Evolutionary conservation across 2,329 filamentous ascomycete species (phyloP).

Genomic region (Trematosphaeria pertusa): DNA sequence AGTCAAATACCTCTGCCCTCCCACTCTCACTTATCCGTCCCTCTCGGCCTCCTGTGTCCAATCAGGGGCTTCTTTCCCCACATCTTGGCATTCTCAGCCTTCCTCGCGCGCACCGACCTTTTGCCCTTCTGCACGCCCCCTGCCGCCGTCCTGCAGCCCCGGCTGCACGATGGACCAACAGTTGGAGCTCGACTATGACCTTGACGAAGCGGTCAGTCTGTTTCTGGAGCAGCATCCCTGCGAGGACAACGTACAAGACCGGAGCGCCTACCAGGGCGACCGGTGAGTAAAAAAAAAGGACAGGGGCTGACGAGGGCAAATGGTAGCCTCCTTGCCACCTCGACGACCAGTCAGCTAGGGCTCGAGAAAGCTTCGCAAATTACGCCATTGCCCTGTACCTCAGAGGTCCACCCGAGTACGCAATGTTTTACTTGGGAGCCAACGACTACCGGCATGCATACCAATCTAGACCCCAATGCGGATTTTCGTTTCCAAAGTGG

Average conservation of each 20-base stretch:
- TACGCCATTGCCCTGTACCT: no score
- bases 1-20: conserved; percentile 8
- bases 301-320: conserved; percentile 26
- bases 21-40: conserved; percentile 8
- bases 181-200: conserved; percentile 6
- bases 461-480: not conserved
- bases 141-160: conserved; percentile 1
- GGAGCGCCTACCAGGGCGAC: conserved; percentile 8
- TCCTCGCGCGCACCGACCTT: not conserved
- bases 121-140: conserved; percentile 5
- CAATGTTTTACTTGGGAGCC: no score
- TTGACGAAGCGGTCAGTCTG: conserved; percentile 8
- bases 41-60: conserved; percentile 11
- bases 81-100: conserved; percentile 25
- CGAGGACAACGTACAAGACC: conserved; percentile 2
- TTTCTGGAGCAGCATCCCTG: conserved; percentile 2
- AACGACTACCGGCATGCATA: no score
- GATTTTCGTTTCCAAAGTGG: conserved; percentile 6
- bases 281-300: conserved; percentile 27
- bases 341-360: no score
- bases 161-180: conserved; percentile 19
- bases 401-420: no score
- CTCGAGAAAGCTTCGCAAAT: no score
- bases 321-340: no score
- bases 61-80: conserved; percentile 5